These are phyloP conservation scores for Penicillium sp. DNA, from an alignment of 2,329 filamentous ascomycete genomes.

Conservation along the genomic window DNA sequence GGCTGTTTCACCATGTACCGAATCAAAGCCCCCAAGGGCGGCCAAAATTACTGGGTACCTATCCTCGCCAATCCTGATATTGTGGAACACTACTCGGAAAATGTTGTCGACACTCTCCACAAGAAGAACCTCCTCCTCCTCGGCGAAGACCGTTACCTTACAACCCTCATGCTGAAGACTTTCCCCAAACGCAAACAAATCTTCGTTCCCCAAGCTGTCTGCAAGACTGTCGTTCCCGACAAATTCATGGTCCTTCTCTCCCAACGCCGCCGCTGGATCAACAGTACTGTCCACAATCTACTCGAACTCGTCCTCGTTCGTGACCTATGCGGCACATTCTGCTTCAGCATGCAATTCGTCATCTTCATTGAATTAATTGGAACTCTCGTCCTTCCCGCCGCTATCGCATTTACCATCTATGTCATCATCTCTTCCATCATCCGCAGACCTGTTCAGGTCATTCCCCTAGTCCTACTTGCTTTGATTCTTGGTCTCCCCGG, in stretches of 20 bases:
- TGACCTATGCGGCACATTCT: conserved; percentile 97
- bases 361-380: conserved; percentile 93
- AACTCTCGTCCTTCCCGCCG: conserved; percentile 89
- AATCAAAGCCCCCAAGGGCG: conserved; percentile 97
- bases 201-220: conserved; percentile 96
- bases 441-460: conserved; percentile 72
- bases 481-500: conserved; percentile 93
- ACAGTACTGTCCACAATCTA: conserved; percentile 96
- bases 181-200: conserved; percentile 99
- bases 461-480: conserved; percentile 82
- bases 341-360: conserved; percentile 99
- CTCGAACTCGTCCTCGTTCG: conserved; percentile 96
- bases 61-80: conserved; percentile 98
- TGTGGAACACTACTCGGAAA: conserved; percentile 98
- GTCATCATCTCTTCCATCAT: conserved; percentile 87
- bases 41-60: conserved; percentile 98
- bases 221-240: conserved; percentile 96
- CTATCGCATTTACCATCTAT: conserved; percentile 96
- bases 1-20: conserved; percentile 99
- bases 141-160: conserved; percentile 91
- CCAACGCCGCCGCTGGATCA: conserved; percentile 97
- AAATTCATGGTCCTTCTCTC: conserved; percentile 88
- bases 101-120: conserved; percentile 96
- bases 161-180: conserved; percentile 95
- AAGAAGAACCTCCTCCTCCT: conserved; percentile 93